A percentile compares a stretch with the other conserved stretches of the same genome.
These are phyloP conservation scores for Solanum chacoense DNA, from an alignment of 305 asterid species.

Conservation along the genomic window DNA sequence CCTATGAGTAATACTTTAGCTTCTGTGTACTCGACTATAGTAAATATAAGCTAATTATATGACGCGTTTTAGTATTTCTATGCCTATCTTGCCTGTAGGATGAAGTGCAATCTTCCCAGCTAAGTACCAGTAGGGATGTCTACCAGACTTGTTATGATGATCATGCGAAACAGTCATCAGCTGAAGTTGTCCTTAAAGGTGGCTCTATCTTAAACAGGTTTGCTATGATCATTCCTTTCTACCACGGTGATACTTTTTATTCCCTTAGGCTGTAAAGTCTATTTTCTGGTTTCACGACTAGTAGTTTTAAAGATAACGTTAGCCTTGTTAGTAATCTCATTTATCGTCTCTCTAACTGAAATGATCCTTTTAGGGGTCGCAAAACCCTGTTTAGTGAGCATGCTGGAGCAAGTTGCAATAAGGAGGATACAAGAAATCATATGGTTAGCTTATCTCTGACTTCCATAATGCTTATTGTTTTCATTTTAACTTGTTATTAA, in stretches of 20 bases:
- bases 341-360: background rate
- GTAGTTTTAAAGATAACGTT: background rate
- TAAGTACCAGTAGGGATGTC: slow-evolving; percentile 13
- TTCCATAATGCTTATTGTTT: background rate
- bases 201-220: slow-evolving; percentile 3
- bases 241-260: background rate
- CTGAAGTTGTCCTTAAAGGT: slow-evolving; percentile 5
- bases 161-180: slow-evolving; percentile 11
- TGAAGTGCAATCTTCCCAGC: slow-evolving; percentile 15
- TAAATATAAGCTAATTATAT: background rate
- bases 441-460: slow-evolving; percentile 8
- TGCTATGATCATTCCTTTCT: background rate
- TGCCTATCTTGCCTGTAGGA: slow-evolving; percentile 13
- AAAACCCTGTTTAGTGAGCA: slow-evolving; percentile 34
- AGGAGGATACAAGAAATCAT: slow-evolving; percentile 35
- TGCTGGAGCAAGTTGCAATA: slow-evolving; percentile 29
- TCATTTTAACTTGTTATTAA: background rate
- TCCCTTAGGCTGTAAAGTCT: background rate
- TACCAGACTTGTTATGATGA: slow-evolving; percentile 17
- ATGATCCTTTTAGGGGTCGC: slow-evolving; percentile 11
- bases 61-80: background rate
- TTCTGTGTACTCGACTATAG: background rate
- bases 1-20: background rate
- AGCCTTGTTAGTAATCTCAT: background rate
- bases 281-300: background rate